Percentiles rank a stretch among this genome's conserved stretches.
Conservation (phyloP, 495 filamentous ascomycete species). For the Daldinia bambusicola region DNA sequence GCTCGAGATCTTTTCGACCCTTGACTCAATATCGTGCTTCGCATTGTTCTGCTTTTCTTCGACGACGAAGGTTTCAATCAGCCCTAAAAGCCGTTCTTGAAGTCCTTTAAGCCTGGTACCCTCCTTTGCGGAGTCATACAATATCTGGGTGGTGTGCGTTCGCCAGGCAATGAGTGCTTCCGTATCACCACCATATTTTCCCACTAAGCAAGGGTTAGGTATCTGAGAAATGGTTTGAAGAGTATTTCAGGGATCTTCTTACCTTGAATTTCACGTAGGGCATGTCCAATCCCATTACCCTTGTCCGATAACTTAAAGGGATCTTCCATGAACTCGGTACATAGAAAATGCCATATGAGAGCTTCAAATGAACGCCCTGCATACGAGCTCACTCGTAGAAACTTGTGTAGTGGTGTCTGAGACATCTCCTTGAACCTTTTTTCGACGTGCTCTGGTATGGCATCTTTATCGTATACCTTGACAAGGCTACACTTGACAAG, state of each 20-base stretch:
- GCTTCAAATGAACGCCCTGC: neutral
- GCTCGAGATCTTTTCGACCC: neutral
- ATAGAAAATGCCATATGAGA: constrained; percentile 10
- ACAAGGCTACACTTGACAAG: neutral
- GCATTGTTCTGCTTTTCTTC: neutral
- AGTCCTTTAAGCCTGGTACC: neutral
- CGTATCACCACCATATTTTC: neutral
- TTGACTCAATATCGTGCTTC: neutral
- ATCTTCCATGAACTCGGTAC: constrained; percentile 7
- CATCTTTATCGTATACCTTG: neutral
- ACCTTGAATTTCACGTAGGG: constrained; percentile 6
- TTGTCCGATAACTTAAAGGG: constrained; percentile 18
- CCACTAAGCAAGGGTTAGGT: constrained; percentile 4
- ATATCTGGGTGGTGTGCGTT: neutral
- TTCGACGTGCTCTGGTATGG: constrained; percentile 11
- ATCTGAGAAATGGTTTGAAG: neutral
- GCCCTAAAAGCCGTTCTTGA: neutral
- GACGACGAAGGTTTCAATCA: neutral
- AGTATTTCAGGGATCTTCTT: neutral
- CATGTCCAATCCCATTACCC: neutral
- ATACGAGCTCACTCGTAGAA: neutral
- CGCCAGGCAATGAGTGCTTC: neutral
- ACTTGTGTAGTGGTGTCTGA: constrained; percentile 4
- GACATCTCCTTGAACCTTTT: neutral
- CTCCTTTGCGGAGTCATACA: neutral